These are phyloP conservation scores for Fusarium continuum DNA, from an alignment of 2,329 filamentous ascomycete genomes.

Conservation along the genomic window DNA sequence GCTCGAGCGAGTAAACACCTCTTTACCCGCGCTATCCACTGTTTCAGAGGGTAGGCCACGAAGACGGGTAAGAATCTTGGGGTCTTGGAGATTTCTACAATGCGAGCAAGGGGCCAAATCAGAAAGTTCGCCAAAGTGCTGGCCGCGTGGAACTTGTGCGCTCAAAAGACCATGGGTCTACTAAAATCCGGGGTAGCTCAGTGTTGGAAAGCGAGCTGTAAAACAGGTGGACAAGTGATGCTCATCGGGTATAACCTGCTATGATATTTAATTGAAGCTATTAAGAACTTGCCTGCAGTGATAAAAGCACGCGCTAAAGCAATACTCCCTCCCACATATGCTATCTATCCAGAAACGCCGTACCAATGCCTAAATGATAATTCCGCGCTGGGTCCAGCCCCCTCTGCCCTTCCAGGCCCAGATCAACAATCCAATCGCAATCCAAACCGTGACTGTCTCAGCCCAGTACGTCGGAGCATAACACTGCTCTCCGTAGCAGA, in stretches of 20 bases:
- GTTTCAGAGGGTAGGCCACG: constrained; percentile 38
- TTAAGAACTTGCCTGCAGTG: constrained; percentile 5
- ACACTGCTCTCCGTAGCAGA: constrained; percentile 85
- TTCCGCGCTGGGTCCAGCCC: constrained; percentile 80
- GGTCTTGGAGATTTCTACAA: constrained; percentile 38
- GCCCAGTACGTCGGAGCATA: constrained; percentile 88
- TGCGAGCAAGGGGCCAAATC: constrained; percentile 43
- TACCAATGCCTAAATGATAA: constrained; percentile 63
- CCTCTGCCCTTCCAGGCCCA: constrained; percentile 83
- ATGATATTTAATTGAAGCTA: background rate
- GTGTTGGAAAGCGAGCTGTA: no score
- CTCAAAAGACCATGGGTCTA: background rate
- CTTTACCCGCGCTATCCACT: constrained; percentile 42
- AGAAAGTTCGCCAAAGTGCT: constrained; percentile 45
- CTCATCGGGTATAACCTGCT: no score
- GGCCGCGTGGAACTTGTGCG: constrained; percentile 33
- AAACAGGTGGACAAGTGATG: background rate
- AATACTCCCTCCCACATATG: constrained; percentile 16
- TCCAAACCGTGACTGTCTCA: constrained; percentile 81
- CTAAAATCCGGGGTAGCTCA: constrained; percentile 32
- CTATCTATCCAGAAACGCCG: constrained; percentile 31
- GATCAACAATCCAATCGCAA: constrained; percentile 75
- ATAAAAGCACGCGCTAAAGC: background rate
- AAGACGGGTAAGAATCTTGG: constrained; percentile 41
- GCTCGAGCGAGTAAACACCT: constrained; percentile 43